Base-by-base conservation (phyloP, 2,329 filamentous ascomycete species). In the Talaromyces funiculosus region DNA sequence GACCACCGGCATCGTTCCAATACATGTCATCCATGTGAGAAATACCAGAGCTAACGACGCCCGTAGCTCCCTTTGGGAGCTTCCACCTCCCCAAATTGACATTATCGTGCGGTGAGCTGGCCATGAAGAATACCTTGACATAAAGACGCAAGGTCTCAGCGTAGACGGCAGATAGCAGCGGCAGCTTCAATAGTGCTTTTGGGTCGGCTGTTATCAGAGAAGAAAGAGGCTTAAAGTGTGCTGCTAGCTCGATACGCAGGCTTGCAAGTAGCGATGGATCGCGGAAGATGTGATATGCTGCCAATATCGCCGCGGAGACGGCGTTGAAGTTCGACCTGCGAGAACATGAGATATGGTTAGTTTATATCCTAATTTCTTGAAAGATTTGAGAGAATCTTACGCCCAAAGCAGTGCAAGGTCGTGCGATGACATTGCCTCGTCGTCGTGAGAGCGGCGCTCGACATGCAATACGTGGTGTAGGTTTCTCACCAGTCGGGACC, bases 51-150 rank as follows among this genome's bases (percentile, higher is more conserved):
- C 49, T 53, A 6, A 53, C 47, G 10, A 53, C 29, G 3, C 47
- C 47, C 22, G 47, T 53, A 22, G 47, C 47, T 53, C 29, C 29
- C 6, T 53, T 53, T 4, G 29, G 47, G 6, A 53, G n/a, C 18
- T 53, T 22, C 47, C 47, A 53, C 20, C 9, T 53, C 29, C 47
- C 47, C 3, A 53, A 24, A 53, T 20, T 53, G 29, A 35, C 47
- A 8, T 35, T 8, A 12, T 20, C 0, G 47, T 53, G 47, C 31
- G 26, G 47, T 2, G 47, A 53, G 26, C 29, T 53, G 2, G 47
- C 47, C 47, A 53, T 53, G 47, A 35, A 53, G n/a, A 35, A 53
- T 33, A 53, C 47, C 22, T 53, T 53, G 47, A 53, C 29, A 22
- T 53, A 22, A 35, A 53, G 47, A 35, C 47, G 47, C 6, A 53